Evolutionary conservation across 768 basidiomycete genomes (phyloP), one percentile per base, ranked within the genome.

Genomic region (Tulasnella sp.): DNA sequence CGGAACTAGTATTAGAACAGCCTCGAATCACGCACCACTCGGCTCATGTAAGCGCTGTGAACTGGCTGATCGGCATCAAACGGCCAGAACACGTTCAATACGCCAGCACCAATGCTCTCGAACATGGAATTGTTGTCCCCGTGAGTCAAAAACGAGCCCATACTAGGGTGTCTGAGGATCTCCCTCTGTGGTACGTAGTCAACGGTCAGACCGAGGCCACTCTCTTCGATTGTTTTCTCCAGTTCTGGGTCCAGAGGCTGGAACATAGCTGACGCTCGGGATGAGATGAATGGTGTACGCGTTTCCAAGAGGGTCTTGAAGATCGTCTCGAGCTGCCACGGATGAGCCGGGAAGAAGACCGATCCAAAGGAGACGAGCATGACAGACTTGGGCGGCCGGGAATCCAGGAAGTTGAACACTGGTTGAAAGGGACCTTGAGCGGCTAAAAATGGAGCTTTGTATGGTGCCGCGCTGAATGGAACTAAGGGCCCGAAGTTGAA

Each of bases 61-160:
- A 38, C 17, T n/a, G 53, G 53, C 42, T 55, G 53, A 34, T 55
- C 53, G 27, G 27, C 27, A 30, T 27, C 27, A 24, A 55, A 30
- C 34, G 53, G 53, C 53, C 53, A 55, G 38, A 55, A 55, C 3
- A 55, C 42, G 24, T 55, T 55, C 24, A 55, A 38, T 5, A 55
- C 53, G 34, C 38, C 38, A 3, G 32, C 42, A 17, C 27, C 42
- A 17, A 55, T 38, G 42, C 53, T 55, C 23, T 55, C 53, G n/a
- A 55, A 55, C 53, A 55, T 44, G 7, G 53, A 55, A 41, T 55
- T 55, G 21, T 27, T 41, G n/a, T 41, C 53, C 4, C 29, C 53
- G 27, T 55, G 53, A 9, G 53, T 30, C 5, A 55, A 30, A 34
- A 55, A 55, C 27, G 38, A 30, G 3, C 42, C 34, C 1, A 38